Evolutionary conservation across 1,284 basidiomycete species (phyloP).

Genomic region (Vanrija pseudolonga): DNA sequence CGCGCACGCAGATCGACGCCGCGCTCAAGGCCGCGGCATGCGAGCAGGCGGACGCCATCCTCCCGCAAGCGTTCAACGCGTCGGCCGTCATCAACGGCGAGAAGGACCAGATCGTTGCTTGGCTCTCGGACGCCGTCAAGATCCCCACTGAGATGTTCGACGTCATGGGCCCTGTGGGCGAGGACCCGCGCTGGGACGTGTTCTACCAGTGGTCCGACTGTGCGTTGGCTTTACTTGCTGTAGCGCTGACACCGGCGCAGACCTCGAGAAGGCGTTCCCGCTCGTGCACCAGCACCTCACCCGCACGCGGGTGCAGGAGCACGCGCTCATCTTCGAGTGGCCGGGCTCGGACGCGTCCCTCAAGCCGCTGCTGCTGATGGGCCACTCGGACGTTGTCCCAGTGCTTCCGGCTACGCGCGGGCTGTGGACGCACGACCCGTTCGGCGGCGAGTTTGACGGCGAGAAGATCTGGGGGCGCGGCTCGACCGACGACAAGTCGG

Average conservation of each 20-base stretch:
- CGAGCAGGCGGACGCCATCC: not conserved
- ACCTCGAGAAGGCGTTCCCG: constrained; percentile 46
- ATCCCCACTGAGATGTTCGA: constrained; percentile 49
- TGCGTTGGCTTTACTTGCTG: constrained; percentile 15
- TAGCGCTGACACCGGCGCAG: constrained; percentile 18
- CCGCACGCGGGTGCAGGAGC: constrained; percentile 60
- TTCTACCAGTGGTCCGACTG: constrained; percentile 47
- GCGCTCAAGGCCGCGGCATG: not conserved
- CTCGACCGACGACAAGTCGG: constrained; percentile 60
- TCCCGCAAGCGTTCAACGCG: constrained; percentile 14
- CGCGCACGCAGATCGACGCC: not conserved
- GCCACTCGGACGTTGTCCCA: constrained; percentile 59
- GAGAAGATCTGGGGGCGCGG: constrained; percentile 61
- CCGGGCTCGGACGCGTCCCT: constrained; percentile 56
- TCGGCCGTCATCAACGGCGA: constrained; percentile 23
- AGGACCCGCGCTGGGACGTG: constrained; percentile 46
- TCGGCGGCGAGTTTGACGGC: constrained; percentile 64
- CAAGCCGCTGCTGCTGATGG: constrained; percentile 60
- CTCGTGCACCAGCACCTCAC: constrained; percentile 53
- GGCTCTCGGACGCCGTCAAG: constrained; percentile 40
- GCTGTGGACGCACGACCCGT: constrained; percentile 62
- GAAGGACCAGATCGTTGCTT: constrained; percentile 31
- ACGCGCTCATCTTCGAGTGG: constrained; percentile 64
- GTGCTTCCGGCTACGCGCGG: constrained; percentile 57
- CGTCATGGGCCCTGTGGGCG: constrained; percentile 45